A percentile compares a stretch with the other conserved stretches of the same genome.
phyloP scores from a whole-genome alignment of 176 grass and related monocot species.

The Typha latifolia region DNA sequence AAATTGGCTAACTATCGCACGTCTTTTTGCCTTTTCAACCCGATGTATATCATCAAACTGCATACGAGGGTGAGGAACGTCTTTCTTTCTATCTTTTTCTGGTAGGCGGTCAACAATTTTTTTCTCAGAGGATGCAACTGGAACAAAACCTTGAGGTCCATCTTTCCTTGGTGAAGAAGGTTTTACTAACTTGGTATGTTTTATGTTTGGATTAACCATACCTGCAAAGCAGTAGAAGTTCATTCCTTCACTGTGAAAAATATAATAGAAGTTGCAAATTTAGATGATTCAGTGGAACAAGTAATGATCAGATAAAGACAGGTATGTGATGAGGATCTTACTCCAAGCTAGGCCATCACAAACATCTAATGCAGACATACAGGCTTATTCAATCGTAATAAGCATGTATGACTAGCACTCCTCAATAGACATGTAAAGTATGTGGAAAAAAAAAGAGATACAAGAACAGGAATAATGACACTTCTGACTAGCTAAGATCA shows the following conservation, averaged over 20 bases:
- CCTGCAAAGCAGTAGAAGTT: conserved; percentile 17
- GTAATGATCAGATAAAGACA: neutral
- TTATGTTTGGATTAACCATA: conserved; percentile 11
- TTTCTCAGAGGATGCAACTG: conserved; percentile 35
- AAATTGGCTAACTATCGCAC: conserved; percentile 42
- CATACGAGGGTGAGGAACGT: conserved; percentile 43
- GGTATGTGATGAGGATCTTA: too few species aligned
- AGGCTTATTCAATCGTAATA: too few species aligned
- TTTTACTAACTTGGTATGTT: conserved; percentile 46
- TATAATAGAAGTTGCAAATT: neutral
- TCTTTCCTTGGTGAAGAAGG: conserved; percentile 40
- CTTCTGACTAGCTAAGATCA: too few species aligned
- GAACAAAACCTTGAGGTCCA: conserved; percentile 21
- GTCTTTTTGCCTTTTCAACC: conserved; percentile 52
- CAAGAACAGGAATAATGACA: too few species aligned
- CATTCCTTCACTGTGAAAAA: conserved; percentile 25
- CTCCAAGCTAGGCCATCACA: too few species aligned
- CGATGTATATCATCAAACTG: conserved; percentile 56
- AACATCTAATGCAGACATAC: too few species aligned
- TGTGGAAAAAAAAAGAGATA: too few species aligned
- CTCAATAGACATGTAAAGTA: too few species aligned
- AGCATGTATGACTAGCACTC: too few species aligned
- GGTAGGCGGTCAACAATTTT: conserved; percentile 20
- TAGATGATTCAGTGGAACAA: neutral
- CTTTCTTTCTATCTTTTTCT: conserved; percentile 58